phyloP scores from a whole-genome alignment of 2,329 filamentous ascomycete species.

The Juglanconis oblonga region DNA sequence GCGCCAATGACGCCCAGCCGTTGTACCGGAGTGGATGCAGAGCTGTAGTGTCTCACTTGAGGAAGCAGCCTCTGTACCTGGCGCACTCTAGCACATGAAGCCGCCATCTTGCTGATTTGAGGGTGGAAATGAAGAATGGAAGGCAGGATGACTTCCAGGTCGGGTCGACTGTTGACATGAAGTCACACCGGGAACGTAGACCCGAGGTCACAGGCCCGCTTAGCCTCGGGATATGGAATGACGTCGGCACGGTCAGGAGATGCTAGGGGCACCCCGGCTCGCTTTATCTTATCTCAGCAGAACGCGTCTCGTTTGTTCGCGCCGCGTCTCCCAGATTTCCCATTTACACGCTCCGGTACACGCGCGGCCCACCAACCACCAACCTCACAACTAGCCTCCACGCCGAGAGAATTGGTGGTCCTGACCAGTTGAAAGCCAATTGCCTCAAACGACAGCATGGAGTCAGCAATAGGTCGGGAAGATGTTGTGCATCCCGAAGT shows the following conservation, averaged over 20 bases:
- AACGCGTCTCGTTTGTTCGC: slow-evolving; percentile 10
- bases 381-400: neutral
- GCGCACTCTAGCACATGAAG: slow-evolving; percentile 36
- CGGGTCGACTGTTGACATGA: slow-evolving; percentile 10
- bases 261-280: neutral
- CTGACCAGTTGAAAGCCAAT: neutral
- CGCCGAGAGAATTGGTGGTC: neutral
- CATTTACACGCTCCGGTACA: slow-evolving; percentile 10
- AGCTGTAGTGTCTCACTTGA: slow-evolving; percentile 64
- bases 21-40: slow-evolving; percentile 72
- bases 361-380: neutral
- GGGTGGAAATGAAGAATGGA: neutral
- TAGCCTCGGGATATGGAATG: slow-evolving; percentile 6
- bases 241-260: neutral
- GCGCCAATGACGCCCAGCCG: slow-evolving; percentile 88
- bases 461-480: slow-evolving; percentile 13
- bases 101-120: slow-evolving; percentile 33
- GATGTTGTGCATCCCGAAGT: slow-evolving; percentile 78
- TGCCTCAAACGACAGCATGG: slow-evolving; percentile 13
- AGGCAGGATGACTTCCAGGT: neutral
- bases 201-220: slow-evolving; percentile 1
- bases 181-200: slow-evolving; percentile 1
- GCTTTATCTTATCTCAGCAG: neutral
- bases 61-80: slow-evolving; percentile 34
- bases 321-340: slow-evolving; percentile 17